A percentile compares a stretch with the other conserved stretches of the same genome.
These are phyloP conservation scores for Seiridium unicorne DNA, from an alignment of 2,329 filamentous ascomycete species.

Conservation along the genomic window DNA sequence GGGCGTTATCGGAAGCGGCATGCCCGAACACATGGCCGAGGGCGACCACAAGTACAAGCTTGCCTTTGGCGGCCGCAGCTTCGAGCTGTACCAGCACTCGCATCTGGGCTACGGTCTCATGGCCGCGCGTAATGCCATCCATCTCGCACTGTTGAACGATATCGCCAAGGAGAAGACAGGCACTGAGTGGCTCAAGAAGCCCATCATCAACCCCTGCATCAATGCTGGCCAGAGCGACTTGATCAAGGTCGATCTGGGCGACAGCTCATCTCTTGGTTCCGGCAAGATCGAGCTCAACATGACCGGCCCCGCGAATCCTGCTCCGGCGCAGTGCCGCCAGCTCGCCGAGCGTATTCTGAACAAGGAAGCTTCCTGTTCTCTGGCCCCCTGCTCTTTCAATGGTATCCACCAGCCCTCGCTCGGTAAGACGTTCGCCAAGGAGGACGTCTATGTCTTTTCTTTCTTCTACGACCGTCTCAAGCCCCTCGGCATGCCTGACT, in stretches of 20 bases:
- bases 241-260: slow-evolving; percentile 69
- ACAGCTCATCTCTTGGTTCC: slow-evolving; percentile 63
- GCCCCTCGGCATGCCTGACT: slow-evolving; percentile 96
- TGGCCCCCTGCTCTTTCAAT: slow-evolving; percentile 97
- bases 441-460: slow-evolving; percentile 94
- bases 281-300: slow-evolving; percentile 72
- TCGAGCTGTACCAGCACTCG: slow-evolving; percentile 95
- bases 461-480: slow-evolving; percentile 97
- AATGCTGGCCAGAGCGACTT: slow-evolving; percentile 72
- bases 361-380: slow-evolving; percentile 78
- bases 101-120: slow-evolving; percentile 97
- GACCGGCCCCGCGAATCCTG: slow-evolving; percentile 73
- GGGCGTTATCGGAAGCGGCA: slow-evolving; percentile 67
- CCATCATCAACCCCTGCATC: slow-evolving; percentile 59
- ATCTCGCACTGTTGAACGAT: slow-evolving; percentile 71
- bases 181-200: slow-evolving; percentile 36
- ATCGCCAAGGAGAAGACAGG: slow-evolving; percentile 60
- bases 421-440: slow-evolving; percentile 84
- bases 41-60: slow-evolving; percentile 97
- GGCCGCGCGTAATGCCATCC: slow-evolving; percentile 86
- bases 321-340: slow-evolving; percentile 83
- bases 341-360: slow-evolving; percentile 87
- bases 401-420: slow-evolving; percentile 92
- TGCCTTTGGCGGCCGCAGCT: slow-evolving; percentile 84
- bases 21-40: slow-evolving; percentile 80